These are phyloP conservation scores for Actinomortierella wolfii DNA, from an alignment of 371 early-diverging fungal species.

Conservation along the genomic window DNA sequence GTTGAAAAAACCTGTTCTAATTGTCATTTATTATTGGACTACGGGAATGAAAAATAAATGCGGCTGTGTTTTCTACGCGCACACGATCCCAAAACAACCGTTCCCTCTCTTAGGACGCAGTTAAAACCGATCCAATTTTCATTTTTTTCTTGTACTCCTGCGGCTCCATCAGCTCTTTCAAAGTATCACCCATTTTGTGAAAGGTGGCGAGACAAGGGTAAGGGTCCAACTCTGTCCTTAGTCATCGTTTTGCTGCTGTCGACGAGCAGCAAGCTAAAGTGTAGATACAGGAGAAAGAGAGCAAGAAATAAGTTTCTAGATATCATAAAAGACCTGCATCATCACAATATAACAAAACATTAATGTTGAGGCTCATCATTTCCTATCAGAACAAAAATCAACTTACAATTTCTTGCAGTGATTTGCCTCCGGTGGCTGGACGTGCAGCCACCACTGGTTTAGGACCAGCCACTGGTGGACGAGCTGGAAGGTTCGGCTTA, in stretches of 20 bases:
- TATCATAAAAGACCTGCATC: neutral
- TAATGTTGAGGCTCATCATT: no score
- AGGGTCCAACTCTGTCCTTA: neutral
- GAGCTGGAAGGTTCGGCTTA: slow-evolving; percentile 48
- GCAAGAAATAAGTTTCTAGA: neutral
- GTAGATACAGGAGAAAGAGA: no score
- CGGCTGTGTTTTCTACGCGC: no score
- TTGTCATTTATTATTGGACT: no score
- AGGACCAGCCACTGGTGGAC: slow-evolving; percentile 29
- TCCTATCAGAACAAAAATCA: neutral
- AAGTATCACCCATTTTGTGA: no score
- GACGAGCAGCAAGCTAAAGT: slow-evolving; percentile 23
- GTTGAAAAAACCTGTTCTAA: no score
- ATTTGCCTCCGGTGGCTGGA: slow-evolving; percentile 46
- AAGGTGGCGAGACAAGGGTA: slow-evolving; percentile 1
- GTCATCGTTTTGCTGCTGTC: slow-evolving; percentile 25
- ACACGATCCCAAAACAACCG: no score
- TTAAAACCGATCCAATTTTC: no score
- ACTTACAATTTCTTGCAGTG: slow-evolving; percentile 45
- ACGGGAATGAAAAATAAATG: no score
- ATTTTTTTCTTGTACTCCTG: no score
- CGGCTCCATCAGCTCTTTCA: no score
- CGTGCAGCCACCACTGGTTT: slow-evolving; percentile 59
- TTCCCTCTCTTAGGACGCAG: no score
- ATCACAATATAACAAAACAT: neutral